Percentiles rank a stretch among this genome's conserved stretches.
Evolutionary conservation across 768 basidiomycete species (phyloP).

Genomic region (Rhodotorula taiwanensis): DNA sequence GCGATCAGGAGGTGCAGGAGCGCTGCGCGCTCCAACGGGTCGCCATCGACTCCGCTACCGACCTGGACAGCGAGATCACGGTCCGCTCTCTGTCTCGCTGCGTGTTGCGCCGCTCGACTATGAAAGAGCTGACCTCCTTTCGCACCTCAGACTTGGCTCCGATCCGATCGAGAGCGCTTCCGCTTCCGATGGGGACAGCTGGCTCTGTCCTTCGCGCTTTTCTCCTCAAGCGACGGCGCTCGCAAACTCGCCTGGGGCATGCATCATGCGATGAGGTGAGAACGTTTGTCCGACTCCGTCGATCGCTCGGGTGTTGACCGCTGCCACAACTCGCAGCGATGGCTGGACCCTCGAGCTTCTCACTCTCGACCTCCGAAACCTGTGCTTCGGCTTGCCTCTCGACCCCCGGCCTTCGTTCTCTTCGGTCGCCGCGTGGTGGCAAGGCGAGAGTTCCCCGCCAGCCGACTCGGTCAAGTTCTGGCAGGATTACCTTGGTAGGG

Average conservation of each 20-base stretch:
- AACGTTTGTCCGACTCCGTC: fast-evolving
- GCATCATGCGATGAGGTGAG: conserved; percentile 35
- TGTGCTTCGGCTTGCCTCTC: conserved; percentile 15
- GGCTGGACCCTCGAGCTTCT: conserved; percentile 38
- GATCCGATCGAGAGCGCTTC: conserved; percentile 7
- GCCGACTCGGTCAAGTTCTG: conserved; percentile 20
- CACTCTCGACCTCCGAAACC: conserved; percentile 29
- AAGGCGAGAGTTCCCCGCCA: background rate
- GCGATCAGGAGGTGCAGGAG: conserved; percentile 19
- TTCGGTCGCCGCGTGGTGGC: conserved; percentile 31
- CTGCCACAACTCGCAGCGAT: conserved; percentile 6
- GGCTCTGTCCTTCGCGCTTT: conserved; percentile 25
- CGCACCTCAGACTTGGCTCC: conserved; percentile 16
- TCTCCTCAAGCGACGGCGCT: background rate
- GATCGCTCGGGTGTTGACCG: background rate
- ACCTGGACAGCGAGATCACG: conserved; percentile 2
- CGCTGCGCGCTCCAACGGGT: conserved; percentile 2
- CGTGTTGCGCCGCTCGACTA: fast-evolving
- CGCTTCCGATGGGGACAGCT: conserved; percentile 29
- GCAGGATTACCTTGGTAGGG: conserved; percentile 20
- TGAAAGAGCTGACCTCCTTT: background rate
- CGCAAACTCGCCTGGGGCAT: conserved; percentile 35
- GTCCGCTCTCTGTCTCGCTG: background rate
- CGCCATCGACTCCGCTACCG: background rate
- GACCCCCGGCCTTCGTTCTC: conserved; percentile 19